phyloP scores from a whole-genome alignment of 768 basidiomycete species.

The Dioszegia aurantiaca region DNA sequence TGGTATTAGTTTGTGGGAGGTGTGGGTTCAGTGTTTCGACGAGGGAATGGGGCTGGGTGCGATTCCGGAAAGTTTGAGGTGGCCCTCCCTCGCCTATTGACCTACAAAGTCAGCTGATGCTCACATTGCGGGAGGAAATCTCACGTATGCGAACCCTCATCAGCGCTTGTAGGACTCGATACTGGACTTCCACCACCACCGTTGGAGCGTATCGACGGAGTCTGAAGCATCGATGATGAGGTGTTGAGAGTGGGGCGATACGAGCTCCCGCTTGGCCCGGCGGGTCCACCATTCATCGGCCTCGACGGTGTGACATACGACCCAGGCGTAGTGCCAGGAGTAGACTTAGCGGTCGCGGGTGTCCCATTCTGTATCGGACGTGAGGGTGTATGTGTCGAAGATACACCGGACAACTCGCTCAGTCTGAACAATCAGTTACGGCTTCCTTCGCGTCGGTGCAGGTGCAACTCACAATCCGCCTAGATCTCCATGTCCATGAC shows the following conservation, averaged over 20 bases:
- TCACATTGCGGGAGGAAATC: background rate
- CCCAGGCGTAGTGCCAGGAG: background rate
- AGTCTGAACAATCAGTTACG: background rate
- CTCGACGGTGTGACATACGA: background rate
- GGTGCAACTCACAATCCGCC: slow-evolving; percentile 42
- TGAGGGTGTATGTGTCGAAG: background rate
- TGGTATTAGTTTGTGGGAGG: slow-evolving; percentile 25
- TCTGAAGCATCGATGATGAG: slow-evolving; percentile 1
- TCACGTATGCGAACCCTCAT: slow-evolving; percentile 29
- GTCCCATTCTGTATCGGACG: background rate
- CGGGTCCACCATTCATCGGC: background rate
- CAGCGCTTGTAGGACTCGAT: slow-evolving; percentile 23
- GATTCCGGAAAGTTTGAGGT: slow-evolving; percentile 38
- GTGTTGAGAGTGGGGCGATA: slow-evolving; percentile 3
- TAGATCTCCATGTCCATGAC: slow-evolving; percentile 39
- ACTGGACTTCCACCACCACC: slow-evolving; percentile 3
- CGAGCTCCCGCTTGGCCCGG: slow-evolving; percentile 3
- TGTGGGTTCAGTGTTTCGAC: slow-evolving; percentile 54
- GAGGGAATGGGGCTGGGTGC: slow-evolving; percentile 47
- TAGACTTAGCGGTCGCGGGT: slow-evolving; percentile 8
- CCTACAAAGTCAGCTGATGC: background rate
- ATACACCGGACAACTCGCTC: slow-evolving; percentile 3
- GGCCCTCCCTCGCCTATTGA: slow-evolving; percentile 12
- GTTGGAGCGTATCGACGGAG: slow-evolving; percentile 1
- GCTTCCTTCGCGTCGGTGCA: background rate